A percentile compares a stretch with the other conserved stretches of the same genome.
Conservation (phyloP, 345 rosid species). For the Tarenaya hassleriana region DNA sequence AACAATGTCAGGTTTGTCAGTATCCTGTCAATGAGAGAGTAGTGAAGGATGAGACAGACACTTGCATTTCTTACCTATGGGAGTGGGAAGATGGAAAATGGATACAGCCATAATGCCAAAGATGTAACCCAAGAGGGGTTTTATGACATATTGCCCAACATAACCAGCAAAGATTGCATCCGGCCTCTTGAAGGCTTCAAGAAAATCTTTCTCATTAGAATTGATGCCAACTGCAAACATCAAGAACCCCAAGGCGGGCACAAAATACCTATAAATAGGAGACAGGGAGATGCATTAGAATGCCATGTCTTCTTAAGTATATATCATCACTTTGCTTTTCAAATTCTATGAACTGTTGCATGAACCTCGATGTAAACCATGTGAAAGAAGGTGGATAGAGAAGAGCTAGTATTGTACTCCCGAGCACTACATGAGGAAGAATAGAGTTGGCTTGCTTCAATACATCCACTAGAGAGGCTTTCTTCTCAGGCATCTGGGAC, state of each 20-base stretch:
- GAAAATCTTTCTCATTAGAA: slow-evolving; percentile 80
- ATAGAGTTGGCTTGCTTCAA: slow-evolving; percentile 69
- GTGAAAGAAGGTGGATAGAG: slow-evolving; percentile 88
- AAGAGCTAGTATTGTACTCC: slow-evolving; percentile 84
- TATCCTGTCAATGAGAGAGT: background rate
- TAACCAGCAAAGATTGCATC: slow-evolving; percentile 69
- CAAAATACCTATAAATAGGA: slow-evolving; percentile 65
- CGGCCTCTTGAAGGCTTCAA: slow-evolving; percentile 80
- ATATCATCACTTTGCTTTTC: background rate
- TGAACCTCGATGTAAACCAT: slow-evolving; percentile 87
- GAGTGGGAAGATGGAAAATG: slow-evolving; percentile 66
- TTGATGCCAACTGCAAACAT: slow-evolving; percentile 98
- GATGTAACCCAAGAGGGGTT: slow-evolving; percentile 81
- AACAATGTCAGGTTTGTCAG: slow-evolving; percentile 14
- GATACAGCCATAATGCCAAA: slow-evolving; percentile 66
- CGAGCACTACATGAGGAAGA: slow-evolving; percentile 82
- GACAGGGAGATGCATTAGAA: background rate
- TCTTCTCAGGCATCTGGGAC: slow-evolving; percentile 35
- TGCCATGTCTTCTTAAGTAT: background rate
- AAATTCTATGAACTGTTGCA: background rate
- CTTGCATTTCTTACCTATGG: too few species aligned
- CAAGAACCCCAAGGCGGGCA: slow-evolving; percentile 90
- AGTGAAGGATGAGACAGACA: slow-evolving; percentile 9
- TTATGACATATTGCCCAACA: slow-evolving; percentile 69
- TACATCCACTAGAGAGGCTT: slow-evolving; percentile 40